A percentile compares a stretch with the other conserved stretches of the same genome.
Conservation (phyloP, 2,329 filamentous ascomycete genomes). For the Arthrobotrys sinensis region DNA sequence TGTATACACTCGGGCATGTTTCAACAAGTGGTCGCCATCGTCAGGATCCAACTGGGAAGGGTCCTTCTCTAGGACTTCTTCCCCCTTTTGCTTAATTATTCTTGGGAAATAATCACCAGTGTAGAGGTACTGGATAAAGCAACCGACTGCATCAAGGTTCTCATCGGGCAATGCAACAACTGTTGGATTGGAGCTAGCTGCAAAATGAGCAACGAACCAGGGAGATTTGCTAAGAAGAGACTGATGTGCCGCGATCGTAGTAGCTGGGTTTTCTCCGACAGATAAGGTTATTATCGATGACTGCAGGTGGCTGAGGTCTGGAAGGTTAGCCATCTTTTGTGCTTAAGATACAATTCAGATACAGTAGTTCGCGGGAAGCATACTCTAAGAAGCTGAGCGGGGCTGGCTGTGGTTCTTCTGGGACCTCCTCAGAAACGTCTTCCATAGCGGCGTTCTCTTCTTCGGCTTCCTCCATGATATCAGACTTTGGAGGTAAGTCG, state of each 20-base stretch:
- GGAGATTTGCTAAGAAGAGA: constrained; percentile 81
- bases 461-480: constrained; percentile 55
- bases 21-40: constrained; percentile 85
- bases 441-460: constrained; percentile 55
- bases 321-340: constrained; percentile 24
- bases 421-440: constrained; percentile 42
- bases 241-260: constrained; percentile 83
- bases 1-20: constrained; percentile 91
- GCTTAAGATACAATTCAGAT: background rate
- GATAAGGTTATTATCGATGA: constrained; percentile 79
- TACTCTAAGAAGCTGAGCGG: constrained; percentile 58
- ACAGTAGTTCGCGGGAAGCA: background rate
- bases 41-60: constrained; percentile 77
- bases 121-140: constrained; percentile 87
- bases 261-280: constrained; percentile 75
- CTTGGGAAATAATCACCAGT: constrained; percentile 87
- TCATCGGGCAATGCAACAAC: constrained; percentile 79
- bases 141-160: constrained; percentile 81
- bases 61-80: constrained; percentile 79
- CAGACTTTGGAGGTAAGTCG: constrained; percentile 52
- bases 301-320: constrained; percentile 75
- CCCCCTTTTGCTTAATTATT: constrained; percentile 72
- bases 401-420: constrained; percentile 43
- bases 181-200: constrained; percentile 76
- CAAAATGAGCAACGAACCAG: constrained; percentile 76